phyloP scores from a whole-genome alignment of 169 alveolate genomes.

The Plasmodium inui region DNA sequence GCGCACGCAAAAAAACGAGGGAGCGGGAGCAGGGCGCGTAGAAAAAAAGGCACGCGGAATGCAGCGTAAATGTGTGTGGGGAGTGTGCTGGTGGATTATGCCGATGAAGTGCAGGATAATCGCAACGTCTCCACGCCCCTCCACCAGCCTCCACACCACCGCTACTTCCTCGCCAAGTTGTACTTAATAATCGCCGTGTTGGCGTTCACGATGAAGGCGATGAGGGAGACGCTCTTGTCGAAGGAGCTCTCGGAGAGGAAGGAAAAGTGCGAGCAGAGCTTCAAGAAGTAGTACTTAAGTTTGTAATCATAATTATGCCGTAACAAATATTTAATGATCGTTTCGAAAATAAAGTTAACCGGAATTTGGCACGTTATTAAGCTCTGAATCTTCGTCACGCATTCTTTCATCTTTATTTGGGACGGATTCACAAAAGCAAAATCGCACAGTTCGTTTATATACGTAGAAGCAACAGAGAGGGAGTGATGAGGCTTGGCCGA shows the following conservation, averaged over 20 bases:
- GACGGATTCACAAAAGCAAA: conserved; percentile 57
- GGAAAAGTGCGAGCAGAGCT: conserved; percentile 38
- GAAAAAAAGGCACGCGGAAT: background rate
- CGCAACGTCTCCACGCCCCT: background rate
- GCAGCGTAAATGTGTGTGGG: background rate
- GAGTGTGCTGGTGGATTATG: background rate
- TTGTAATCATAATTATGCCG: conserved; percentile 19
- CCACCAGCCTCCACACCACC: background rate
- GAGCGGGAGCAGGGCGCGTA: background rate
- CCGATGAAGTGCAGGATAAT: background rate
- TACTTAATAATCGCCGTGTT: conserved; percentile 63
- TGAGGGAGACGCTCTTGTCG: conserved; percentile 67
- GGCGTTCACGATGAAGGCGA: conserved; percentile 63
- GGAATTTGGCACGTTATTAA: conserved; percentile 65
- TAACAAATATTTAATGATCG: conserved; percentile 48
- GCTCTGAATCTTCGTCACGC: conserved; percentile 65
- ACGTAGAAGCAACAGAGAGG: conserved; percentile 41
- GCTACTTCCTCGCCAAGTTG: conserved; percentile 14
- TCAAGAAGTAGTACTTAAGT: conserved; percentile 29
- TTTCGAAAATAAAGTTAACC: conserved; percentile 61
- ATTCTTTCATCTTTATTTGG: conserved; percentile 56
- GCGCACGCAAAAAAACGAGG: background rate
- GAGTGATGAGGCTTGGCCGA: conserved; percentile 44
- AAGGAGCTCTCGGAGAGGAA: conserved; percentile 56
- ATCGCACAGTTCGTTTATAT: conserved; percentile 56